Evolutionary conservation across 106 monocot genomes (phyloP), one percentile per base, ranked within the genome.

Genomic region (Hemerocallis citrina): DNA sequence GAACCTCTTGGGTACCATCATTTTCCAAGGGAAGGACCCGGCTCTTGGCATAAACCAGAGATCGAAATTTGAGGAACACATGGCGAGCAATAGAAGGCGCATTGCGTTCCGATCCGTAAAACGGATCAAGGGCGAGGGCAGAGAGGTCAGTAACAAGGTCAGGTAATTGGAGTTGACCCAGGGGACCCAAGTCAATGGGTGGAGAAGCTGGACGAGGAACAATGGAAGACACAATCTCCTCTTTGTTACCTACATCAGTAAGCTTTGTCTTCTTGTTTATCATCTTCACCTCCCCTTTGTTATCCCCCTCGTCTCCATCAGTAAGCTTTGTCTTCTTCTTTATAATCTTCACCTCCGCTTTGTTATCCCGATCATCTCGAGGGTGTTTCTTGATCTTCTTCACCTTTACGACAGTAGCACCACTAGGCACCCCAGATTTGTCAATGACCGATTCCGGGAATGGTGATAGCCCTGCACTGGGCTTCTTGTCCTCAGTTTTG

Each of bases 81-180:
- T 61, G 64, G 32, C 54, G 72, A 17, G 63, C 63, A 13, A 71
- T 35, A 14, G 44, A 13, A 6, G 74, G 66, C 8, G 71, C 75
- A 29, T 60, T 33, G 17, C 69, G 63, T 1, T 82, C 73, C 20
- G 42, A 6, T 12, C 70, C 72, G 40, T 70, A 63, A 64, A 76
- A 88, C 1, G 87, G 87, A 40, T 88, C 73, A 16, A 79, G 65
- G 10, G 87, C 87, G 8, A 88, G 64, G 6, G 47, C 40, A 1
- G 59, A 29, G 49, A 88, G 28, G 38, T 88, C 87, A 16, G 10
- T 32, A 3, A 79, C 0, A 7, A 76, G 35, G 7, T 44, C 24
- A 6, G 60, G 66, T 13, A 79, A 19, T 8, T 78, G n/a, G 17
- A 62, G 15, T 12, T 62, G 61, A 44, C 16, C 37, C 17, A 78